phyloP scores from a whole-genome alignment of 169 alveolate species.

The Cryptosporidium ryanae region DNA sequence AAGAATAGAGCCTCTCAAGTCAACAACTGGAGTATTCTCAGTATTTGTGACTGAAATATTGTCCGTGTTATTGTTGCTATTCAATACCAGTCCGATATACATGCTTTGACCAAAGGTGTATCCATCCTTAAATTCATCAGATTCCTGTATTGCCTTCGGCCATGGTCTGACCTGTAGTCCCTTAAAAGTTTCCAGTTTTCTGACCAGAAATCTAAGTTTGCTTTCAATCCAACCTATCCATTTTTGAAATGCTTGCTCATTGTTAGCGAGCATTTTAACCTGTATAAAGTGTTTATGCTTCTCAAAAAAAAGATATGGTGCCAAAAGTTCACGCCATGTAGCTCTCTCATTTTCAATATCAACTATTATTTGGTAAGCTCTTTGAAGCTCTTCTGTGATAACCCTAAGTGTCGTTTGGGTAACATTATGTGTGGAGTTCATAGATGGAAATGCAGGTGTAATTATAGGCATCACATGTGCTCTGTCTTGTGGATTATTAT shows the following conservation, averaged over 20 bases:
- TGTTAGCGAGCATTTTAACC: conserved; percentile 83
- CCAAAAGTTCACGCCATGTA: conserved; percentile 82
- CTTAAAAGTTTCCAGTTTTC: conserved; percentile 83
- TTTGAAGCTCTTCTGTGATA: conserved; percentile 91
- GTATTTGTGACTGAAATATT: not conserved
- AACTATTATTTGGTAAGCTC: conserved; percentile 80
- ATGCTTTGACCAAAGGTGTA: conserved; percentile 52
- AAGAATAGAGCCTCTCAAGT: conserved; percentile 64
- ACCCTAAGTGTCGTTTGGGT: conserved; percentile 92
- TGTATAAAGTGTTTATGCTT: conserved; percentile 84
- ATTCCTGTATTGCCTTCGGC: conserved; percentile 78
- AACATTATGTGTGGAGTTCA: conserved; percentile 96
- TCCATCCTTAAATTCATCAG: conserved; percentile 65
- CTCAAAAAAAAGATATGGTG: conserved; percentile 82
- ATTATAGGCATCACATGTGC: conserved; percentile 95
- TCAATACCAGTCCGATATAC: conserved; percentile 63
- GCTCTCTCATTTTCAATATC: conserved; percentile 77
- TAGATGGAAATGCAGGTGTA: conserved; percentile 98
- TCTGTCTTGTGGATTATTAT: conserved; percentile 88
- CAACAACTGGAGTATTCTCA: conserved; percentile 61
- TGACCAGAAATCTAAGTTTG: conserved; percentile 83
- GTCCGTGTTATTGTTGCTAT: not conserved
- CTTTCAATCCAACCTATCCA: conserved; percentile 90
- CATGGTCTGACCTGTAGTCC: conserved; percentile 85
- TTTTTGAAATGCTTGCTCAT: conserved; percentile 78